Percentiles rank a stretch among this genome's conserved stretches.
Conservation (phyloP, 2,329 filamentous ascomycete species). For the Sordariomycetes sp. region DNA sequence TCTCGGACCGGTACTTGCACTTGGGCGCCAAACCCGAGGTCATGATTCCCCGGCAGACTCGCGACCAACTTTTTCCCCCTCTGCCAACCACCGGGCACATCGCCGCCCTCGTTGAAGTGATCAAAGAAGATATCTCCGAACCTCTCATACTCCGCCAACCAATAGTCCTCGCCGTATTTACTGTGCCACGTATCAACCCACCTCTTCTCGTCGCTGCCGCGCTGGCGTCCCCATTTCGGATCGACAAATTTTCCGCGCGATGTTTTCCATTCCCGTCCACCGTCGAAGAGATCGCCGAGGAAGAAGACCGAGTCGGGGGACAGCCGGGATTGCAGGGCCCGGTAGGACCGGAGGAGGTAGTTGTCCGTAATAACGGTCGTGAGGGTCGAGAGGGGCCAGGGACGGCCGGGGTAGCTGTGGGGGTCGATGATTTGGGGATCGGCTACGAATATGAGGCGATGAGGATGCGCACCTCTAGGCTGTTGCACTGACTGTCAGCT, state of each 20-base stretch:
- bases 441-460: constrained; percentile 76
- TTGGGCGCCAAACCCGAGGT: constrained; percentile 81
- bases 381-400: constrained; percentile 46
- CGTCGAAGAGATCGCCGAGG: constrained; percentile 90
- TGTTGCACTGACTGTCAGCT: constrained; percentile 24
- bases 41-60: constrained; percentile 88
- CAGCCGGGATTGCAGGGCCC: constrained; percentile 63
- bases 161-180: constrained; percentile 72
- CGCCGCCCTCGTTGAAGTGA: constrained; percentile 51
- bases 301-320: constrained; percentile 87
- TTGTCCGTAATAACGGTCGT: constrained; percentile 67
- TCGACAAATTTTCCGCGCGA: constrained; percentile 48
- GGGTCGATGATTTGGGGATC: constrained; percentile 90
- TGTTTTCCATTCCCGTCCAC: constrained; percentile 90
- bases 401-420: constrained; percentile 84
- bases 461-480: constrained; percentile 70
- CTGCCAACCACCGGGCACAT: constrained; percentile 45
- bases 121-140: constrained; percentile 82
- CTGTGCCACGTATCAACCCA: constrained; percentile 59
- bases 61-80: constrained; percentile 70
- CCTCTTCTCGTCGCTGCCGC: constrained; percentile 41
- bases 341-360: constrained; percentile 78
- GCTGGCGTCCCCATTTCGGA: constrained; percentile 45
- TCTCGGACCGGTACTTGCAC: constrained; percentile 74
- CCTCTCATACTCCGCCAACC: constrained; percentile 76